phyloP scores from a whole-genome alignment of 208 protist genomes.

The Wallacemonas rigidus region DNA sequence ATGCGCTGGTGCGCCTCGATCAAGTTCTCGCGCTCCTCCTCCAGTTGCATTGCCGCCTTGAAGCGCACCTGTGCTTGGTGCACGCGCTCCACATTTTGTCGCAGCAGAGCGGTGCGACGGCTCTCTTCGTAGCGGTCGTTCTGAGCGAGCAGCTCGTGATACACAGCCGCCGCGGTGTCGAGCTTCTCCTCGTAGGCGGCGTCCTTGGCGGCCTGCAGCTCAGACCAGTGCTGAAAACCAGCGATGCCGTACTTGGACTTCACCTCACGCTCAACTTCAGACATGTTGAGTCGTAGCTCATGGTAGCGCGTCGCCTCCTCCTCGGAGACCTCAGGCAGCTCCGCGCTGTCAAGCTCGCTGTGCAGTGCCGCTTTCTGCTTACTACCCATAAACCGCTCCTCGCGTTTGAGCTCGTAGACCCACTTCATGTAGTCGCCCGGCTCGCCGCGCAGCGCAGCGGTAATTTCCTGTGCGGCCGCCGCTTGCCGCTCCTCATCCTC shows the following conservation, averaged over 20 bases:
- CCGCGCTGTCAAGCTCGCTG: slow-evolving; percentile 45
- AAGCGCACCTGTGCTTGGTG: slow-evolving; percentile 87
- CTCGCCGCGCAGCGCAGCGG: slow-evolving; percentile 68
- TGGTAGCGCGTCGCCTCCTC: slow-evolving; percentile 85
- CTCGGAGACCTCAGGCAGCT: slow-evolving; percentile 75
- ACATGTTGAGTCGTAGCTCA: slow-evolving; percentile 66
- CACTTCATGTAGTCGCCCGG: slow-evolving; percentile 87
- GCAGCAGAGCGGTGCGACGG: slow-evolving; percentile 58
- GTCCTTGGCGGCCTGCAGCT: slow-evolving; percentile 87
- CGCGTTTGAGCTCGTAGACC: slow-evolving; percentile 79
- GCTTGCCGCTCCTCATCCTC: slow-evolving; percentile 56
- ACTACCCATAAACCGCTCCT: slow-evolving; percentile 60
- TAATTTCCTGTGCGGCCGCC: slow-evolving; percentile 74
- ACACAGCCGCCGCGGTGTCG: slow-evolving; percentile 71
- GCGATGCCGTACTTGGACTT: slow-evolving; percentile 75
- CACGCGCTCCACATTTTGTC: slow-evolving; percentile 69
- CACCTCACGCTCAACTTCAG: slow-evolving; percentile 72
- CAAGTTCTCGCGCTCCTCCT: slow-evolving; percentile 73
- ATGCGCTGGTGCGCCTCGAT: slow-evolving; percentile 76
- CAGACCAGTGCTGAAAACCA: slow-evolving; percentile 83
- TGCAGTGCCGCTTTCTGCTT: slow-evolving; percentile 46
- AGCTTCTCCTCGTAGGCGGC: slow-evolving; percentile 76
- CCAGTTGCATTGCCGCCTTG: slow-evolving; percentile 82
- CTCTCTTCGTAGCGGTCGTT: slow-evolving; percentile 71
- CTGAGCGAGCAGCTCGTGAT: slow-evolving; percentile 77